Base-by-base conservation (phyloP, 2,329 filamentous ascomycete species). In the Verticillium isaacii region DNA sequence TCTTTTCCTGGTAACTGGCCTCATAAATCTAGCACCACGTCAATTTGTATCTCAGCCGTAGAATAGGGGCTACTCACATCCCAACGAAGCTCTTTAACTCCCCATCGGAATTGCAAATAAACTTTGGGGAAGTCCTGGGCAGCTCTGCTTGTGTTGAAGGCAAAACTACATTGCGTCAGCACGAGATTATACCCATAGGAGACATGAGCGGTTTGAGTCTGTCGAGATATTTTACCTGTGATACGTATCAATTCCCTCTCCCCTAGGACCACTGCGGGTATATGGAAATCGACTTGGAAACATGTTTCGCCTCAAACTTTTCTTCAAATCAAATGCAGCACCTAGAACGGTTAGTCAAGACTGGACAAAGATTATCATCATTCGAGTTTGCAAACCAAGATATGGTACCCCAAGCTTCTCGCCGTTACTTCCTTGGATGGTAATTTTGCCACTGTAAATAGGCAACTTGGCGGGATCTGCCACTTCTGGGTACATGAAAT, bases 371-470 rank as follows among this genome's bases (percentile, higher is more conserved):
- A 29, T 1, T 4, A 17, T 5, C n/a, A 2, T 3, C 32, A 11
- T 3, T 36, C 19, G 3, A 25, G 32, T 3, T n/a, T 8, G 19
- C 15, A 3, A 29, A 67, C 73, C 72, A n/a, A 71, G 34, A 64
- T 76, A 75, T 5, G 73, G 74, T 11, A 75, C 64, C 1, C 68
- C 69, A 11, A 75, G 66, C 7, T 68, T 63, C 56, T 76, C 74
- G 9, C 71, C 70, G 17, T 71, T 69, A 59, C 67, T 70, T 17
- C 68, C 68, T 12, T 65, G 65, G 56, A 75, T 66, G n/a, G 71
- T 59, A 17, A 75, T 64, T 59, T 72, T 74, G 32, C 74, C 74
- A 52, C 71, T 73, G 61, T 75, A 75, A 15, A 74, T 62, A 2
- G 73, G 74, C 29, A 75, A 52, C n/a, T 70, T 68, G 25, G 75